phyloP scores from a whole-genome alignment of 2,329 filamentous ascomycete genomes.

The Ophiostoma novo-ulmi region DNA sequence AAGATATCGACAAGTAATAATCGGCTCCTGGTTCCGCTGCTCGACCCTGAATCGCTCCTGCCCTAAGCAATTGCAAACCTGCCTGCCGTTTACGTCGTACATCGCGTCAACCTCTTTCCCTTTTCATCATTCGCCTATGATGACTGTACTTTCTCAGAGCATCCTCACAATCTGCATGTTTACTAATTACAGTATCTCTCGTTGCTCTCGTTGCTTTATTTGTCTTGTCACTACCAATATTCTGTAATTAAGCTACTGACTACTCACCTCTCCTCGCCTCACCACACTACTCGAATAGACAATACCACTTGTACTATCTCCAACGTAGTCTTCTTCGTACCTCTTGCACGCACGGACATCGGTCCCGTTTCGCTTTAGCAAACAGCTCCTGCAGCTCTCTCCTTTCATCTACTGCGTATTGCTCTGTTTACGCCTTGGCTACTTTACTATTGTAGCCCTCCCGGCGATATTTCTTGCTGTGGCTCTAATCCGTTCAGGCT shows the following conservation, averaged over 20 bases:
- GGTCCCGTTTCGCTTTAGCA: not conserved
- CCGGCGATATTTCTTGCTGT: not conserved
- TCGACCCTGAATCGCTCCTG: not conserved
- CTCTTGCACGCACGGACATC: slow-evolving; percentile 6
- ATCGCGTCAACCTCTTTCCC: not conserved
- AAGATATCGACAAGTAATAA: not conserved
- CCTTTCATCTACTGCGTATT: not conserved
- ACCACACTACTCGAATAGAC: not conserved
- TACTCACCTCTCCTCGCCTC: not conserved
- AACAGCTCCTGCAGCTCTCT: not conserved
- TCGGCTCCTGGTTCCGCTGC: not conserved
- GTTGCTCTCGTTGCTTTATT: too few species aligned
- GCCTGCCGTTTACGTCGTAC: not conserved
- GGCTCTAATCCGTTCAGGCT: not conserved
- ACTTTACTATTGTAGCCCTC: not conserved
- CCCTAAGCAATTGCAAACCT: not conserved
- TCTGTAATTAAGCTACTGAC: not conserved
- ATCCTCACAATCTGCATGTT: not conserved
- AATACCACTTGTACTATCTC: not conserved
- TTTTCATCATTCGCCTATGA: not conserved
- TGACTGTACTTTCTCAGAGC: not conserved
- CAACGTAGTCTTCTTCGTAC: not conserved
- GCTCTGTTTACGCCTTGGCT: not conserved
- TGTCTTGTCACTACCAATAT: too few species aligned
- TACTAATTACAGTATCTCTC: too few species aligned